Base-by-base conservation (phyloP, 176 grass and related monocot species). In the Zea luxurians region DNA sequence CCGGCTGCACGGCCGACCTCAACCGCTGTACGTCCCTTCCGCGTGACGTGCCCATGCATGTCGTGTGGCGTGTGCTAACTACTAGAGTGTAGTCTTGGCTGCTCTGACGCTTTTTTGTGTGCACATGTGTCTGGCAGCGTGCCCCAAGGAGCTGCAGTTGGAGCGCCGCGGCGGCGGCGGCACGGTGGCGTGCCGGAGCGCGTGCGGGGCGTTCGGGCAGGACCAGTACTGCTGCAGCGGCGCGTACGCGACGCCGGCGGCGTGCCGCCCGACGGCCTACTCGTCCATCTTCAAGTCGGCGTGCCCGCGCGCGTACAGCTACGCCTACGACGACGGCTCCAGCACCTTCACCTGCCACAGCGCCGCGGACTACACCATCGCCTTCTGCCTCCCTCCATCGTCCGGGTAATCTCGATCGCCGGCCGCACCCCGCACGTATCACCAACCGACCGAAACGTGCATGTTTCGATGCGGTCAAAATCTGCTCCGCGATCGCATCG, bases 221-320 rank as follows among this genome's bases (percentile, higher is more conserved):
- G 91, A 94, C 11, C 41, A 88, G 70, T 97, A 92, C 89, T 97
- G 95, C 87, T 97, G 95, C 91, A 94, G 91, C 42, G 95, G 95
- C 66, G 72, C 90, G n/a, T 94, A 87, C 40, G 89, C 86, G 48
- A 94, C 82, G 66, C 89, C 95, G 10, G 17, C 21, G 37, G 80
- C 95, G 3, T 97, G 91, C 85, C 88, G 71, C 11, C 85, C 95
- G 13, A 93, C 95, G 4, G 47, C 61, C 15, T 97, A 97, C 83
- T 97, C 95, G 2, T 66, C 76, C 18, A 52, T 92, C 13, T 98
- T 98, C 85, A 94, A 98, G 83, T 53, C 83, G 8, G 95, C 95
- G 41, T 98, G 95, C 66, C 95, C 91, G 6, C 85, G 80, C 5
- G 91, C 95, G 4, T 94, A 98, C 70, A 98, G 91, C 87, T 98